Base-by-base conservation (phyloP, 352 stramenopile species). In the Globisporangium paddicum region DNA sequence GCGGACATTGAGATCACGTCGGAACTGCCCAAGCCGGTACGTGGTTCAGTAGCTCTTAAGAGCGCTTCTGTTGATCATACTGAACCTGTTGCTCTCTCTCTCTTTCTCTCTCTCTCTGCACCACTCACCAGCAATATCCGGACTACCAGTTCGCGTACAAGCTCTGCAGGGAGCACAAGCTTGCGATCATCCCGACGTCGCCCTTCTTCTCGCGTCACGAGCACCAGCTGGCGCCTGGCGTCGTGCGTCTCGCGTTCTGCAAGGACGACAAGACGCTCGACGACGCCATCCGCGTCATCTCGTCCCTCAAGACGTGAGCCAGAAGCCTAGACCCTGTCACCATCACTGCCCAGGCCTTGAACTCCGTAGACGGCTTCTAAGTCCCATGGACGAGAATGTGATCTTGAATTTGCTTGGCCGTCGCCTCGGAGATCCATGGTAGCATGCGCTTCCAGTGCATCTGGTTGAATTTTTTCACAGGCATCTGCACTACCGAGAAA, bases 241-340 rank as follows among this genome's bases (percentile, higher is more conserved):
- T 95, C 30, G 80, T 94, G 28, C 91, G 96, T 42, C 92, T 99
- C 58, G 96, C 95, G 9, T 99, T 97, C 77, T 99, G 96, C 71
- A 99, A 99, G 71, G 95, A 96, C 60, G 95, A 98, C 63, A 83
- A 96, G 58, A 98, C 91, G 5, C 68, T 98, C 19, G 72, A 93
- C 55, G 76, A 92, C 41, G 93, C 93, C 32, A 92, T 93, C 48
- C 67, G 77, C 42, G 74, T 91, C 64, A 93, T 95, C 62, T 66
- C 79, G 50, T 74, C 67, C n/a, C 58, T 87, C 26, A 65, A 55
- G 60, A 25, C 23, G 32, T 64, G n/a, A 45, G 38, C 25, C 49
- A 57, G 51, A 42, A 58, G 50, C 44, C 41, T 58, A 37, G 44
- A 42, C 14, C 38, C 48, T 48, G 35, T 50, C 35, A 30, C 21